A percentile compares a stretch with the other conserved stretches of the same genome.
These are phyloP conservation scores for Fusarium cicatricum DNA, from an alignment of 2,329 filamentous ascomycete genomes.

Conservation along the genomic window DNA sequence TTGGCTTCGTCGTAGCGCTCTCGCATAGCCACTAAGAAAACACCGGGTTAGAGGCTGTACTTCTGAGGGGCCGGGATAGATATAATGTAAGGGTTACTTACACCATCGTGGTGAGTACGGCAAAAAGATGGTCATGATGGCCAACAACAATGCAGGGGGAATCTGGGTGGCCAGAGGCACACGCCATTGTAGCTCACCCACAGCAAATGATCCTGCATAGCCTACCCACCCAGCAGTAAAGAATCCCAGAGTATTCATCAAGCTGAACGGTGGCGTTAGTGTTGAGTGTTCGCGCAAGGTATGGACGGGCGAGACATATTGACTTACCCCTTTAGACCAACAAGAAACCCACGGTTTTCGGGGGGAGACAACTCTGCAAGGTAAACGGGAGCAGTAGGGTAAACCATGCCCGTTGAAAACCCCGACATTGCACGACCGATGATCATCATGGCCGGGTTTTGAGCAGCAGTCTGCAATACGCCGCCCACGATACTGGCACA, in stretches of 20 bases:
- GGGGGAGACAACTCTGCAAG: constrained; percentile 56
- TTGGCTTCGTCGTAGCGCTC: constrained; percentile 21
- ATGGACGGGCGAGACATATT: no score
- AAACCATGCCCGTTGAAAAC: constrained; percentile 48
- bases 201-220: constrained; percentile 43
- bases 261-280: background rate
- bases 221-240: constrained; percentile 34
- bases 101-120: constrained; percentile 42
- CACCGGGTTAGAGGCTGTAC: background rate
- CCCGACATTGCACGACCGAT: constrained; percentile 53
- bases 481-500: constrained; percentile 47
- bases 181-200: constrained; percentile 46
- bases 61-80: background rate
- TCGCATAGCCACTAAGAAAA: constrained; percentile 5
- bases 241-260: constrained; percentile 35
- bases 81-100: background rate
- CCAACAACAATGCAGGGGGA: constrained; percentile 38
- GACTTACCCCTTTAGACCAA: constrained; percentile 47
- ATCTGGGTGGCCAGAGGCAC: constrained; percentile 48
- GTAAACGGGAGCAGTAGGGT: constrained; percentile 43
- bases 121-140: constrained; percentile 30
- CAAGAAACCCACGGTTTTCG: constrained; percentile 53
- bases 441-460: constrained; percentile 51
- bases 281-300: no score
- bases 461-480: constrained; percentile 51